Base-by-base conservation (phyloP, 2,329 filamentous ascomycete genomes). In the Fusarium equiseti region DNA sequence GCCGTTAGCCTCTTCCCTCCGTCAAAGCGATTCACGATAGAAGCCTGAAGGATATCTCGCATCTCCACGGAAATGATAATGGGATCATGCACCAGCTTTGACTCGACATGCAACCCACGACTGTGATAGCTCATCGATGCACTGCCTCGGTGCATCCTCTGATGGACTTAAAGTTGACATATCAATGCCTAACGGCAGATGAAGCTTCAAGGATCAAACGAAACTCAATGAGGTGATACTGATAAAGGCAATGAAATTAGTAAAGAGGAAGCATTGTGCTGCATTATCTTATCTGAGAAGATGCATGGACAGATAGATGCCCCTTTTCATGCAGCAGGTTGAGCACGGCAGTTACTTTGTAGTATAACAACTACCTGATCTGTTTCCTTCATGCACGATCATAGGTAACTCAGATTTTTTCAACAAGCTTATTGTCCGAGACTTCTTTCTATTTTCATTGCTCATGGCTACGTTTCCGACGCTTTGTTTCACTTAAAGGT, bases 211-310 rank as follows among this genome's bases (percentile, higher is more conserved):
- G 20, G 15, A n/a, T 22, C 15, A 42, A 40, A 24, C 15, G 26
- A 59, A 59, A 65, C 35, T 42, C 13, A 40, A 27, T n/a, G 45
- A 35, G 27, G 32, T 27, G n/a, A 31, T 35, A 22, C 18, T 40
- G 63, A 66, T 59, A 60, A 60, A 42, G 40, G 32, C 22, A 12
- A 50, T 50, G 10, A 43, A 56, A 66, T 66, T 66, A 66, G 26
- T 55, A 50, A 66, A 50, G 24, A 45, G 3, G 24, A 35, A 45
- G 40, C 11, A 27, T 32, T 27, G 27, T 24, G 16, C n/a, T 50
- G 4, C 15, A 40, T 13, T 18, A 38, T 50, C 63, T 61, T 61
- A 66, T 66, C 63, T 45, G 11, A 49, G 11, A 24, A 15, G 13
- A 54, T 20, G 24, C 27, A 40, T 24, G 13, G 24, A 29, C 29